Conservation (phyloP, 176 grass and related monocot genomes). For the Juncus inflexus region DNA sequence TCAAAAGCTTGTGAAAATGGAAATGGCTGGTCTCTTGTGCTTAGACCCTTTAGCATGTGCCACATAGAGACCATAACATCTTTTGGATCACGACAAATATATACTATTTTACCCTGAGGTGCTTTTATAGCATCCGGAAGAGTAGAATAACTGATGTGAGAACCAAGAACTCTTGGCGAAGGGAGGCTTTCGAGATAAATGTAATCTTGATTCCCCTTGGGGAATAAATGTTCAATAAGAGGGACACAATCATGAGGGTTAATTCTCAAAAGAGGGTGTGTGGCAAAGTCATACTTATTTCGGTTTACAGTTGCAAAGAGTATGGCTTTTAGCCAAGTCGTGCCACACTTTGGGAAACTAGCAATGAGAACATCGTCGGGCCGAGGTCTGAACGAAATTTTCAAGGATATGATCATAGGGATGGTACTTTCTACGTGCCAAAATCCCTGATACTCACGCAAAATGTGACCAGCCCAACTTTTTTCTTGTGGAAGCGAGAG, state of each 20-base stretch:
- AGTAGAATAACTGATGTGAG: background rate
- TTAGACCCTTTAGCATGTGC: background rate
- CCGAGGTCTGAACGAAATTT: background rate
- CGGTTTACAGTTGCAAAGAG: background rate
- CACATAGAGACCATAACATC: background rate
- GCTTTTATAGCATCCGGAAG: background rate
- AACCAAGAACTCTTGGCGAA: background rate
- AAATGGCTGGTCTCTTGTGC: background rate
- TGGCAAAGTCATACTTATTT: background rate
- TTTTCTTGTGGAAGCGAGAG: background rate
- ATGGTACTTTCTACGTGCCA: background rate
- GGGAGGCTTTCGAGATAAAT: background rate
- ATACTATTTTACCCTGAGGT: background rate
- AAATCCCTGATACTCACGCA: background rate
- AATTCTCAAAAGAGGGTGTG: no score
- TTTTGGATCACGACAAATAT: slow-evolving; percentile 12
- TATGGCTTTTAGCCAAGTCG: background rate
- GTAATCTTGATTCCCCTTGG: background rate
- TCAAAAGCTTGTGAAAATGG: background rate
- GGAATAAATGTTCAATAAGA: background rate
- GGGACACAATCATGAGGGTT: background rate
- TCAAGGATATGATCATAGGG: background rate
- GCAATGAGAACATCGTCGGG: slow-evolving; percentile 2
- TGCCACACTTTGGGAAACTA: background rate
- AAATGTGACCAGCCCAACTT: background rate